Conservation (phyloP, 2,329 filamentous ascomycete genomes). For the Plenodomus lindquistii region DNA sequence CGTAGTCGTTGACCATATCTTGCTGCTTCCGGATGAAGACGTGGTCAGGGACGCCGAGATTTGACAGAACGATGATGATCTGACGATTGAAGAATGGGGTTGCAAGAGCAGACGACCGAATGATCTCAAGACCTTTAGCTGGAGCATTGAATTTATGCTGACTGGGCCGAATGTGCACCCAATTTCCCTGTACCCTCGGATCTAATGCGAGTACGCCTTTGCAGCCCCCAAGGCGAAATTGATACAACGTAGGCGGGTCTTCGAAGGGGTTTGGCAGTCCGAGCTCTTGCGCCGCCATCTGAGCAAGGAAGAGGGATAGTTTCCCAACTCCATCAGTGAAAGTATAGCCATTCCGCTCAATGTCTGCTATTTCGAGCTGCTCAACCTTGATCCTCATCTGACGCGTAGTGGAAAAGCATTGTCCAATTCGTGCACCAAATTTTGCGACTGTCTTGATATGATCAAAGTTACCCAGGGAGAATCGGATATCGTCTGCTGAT, state of each 20-base stretch:
- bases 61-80: constrained; percentile 81
- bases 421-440: constrained; percentile 83
- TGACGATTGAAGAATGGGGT: constrained; percentile 86
- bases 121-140: constrained; percentile 79
- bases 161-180: constrained; percentile 79
- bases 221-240: constrained; percentile 89
- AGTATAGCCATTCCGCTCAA: constrained; percentile 67
- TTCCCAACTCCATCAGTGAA: constrained; percentile 95
- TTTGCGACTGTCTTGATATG: constrained; percentile 86
- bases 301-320: constrained; percentile 78
- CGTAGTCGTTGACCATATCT: constrained; percentile 68
- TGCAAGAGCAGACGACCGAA: constrained; percentile 76
- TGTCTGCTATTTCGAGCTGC: constrained; percentile 66
- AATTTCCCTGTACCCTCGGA: constrained; percentile 65
- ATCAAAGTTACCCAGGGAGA: constrained; percentile 83
- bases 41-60: constrained; percentile 69
- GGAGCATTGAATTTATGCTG: constrained; percentile 82
- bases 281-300: constrained; percentile 73
- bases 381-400: constrained; percentile 68
- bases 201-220: constrained; percentile 86
- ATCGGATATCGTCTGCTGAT: constrained; percentile 75
- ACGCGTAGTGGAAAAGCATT: constrained; percentile 93
- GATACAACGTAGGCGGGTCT: constrained; percentile 76
- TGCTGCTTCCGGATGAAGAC: constrained; percentile 71
- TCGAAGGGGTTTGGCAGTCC: constrained; percentile 58